Evolutionary conservation across 345 rosid species (phyloP), one percentile per base, ranked within the genome.

Genomic region (Heritiera fomes): DNA sequence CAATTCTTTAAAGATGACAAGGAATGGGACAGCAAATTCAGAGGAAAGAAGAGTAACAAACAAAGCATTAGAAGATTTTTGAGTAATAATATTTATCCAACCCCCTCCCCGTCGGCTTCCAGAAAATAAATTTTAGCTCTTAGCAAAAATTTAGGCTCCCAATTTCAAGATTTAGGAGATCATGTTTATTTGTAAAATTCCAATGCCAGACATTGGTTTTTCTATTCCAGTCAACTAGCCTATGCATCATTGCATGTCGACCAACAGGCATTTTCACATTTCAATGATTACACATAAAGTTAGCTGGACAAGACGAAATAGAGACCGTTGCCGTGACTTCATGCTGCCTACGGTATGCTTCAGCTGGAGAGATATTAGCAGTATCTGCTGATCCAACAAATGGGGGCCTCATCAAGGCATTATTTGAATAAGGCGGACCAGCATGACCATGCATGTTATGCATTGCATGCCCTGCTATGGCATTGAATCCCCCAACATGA

Each of bases 291-390:
- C 23, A 4, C 3, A 23, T 32, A 15, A 28, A 75, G 32, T 43
- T 46, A 68, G 60, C 64, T 34, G 76, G 43, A 58, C 46, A 72
- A 80, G 77, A 40, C 65, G 59, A 63, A 66, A 45, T 18, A 88
- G 92, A 72, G 46, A 95, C 99, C 85, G 87, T 92, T 75, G 93
- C 90, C 67, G 96, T 83, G 81, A 95, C 93, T 93, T 95, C 98
- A 80, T 95, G 98, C 75, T 90, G 93, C 78, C 87, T 91, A 62
- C 94, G 72, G 82, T 93, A 95, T 68, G 75, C 86, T 81, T 93
- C 98, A 77, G 81, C 92, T 53, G 99, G 83, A 6, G 98, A 88
- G 50, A 91, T 83, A 79, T 81, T 82, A 55, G 80, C 18, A 67
- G 79, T 78, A 83, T 90, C 94, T 32, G 87, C 67, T 64, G 88